Percentiles rank a stretch among this genome's conserved stretches.
These are phyloP conservation scores for Claviceps spartinae DNA, from an alignment of 2,329 filamentous ascomycete genomes.

Conservation along the genomic window DNA sequence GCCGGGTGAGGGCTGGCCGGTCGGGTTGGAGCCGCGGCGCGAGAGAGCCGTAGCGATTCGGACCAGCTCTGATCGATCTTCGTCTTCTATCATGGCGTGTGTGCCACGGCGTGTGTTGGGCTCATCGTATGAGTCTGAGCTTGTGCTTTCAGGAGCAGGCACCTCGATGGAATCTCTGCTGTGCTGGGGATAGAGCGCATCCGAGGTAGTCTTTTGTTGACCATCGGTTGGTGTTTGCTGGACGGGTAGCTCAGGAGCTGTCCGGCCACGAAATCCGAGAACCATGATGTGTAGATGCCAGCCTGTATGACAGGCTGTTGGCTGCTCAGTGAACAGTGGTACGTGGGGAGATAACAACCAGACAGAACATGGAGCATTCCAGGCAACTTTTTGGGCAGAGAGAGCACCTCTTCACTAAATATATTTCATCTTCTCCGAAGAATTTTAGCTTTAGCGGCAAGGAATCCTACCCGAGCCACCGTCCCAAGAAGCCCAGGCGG, in stretches of 20 bases:
- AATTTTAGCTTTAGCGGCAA: background rate
- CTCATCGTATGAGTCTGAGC: conserved; percentile 1
- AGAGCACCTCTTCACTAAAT: background rate
- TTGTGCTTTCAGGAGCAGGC: background rate
- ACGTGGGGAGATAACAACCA: background rate
- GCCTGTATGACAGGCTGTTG: background rate
- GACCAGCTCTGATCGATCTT: conserved; percentile 23
- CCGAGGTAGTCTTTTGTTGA: background rate
- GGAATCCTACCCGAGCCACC: background rate
- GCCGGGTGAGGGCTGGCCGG: conserved; percentile 6
- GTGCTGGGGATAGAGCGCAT: background rate
- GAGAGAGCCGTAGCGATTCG: conserved; percentile 27
- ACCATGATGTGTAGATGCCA: background rate
- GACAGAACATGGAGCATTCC: background rate
- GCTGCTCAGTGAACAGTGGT: background rate
- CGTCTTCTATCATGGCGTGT: conserved; percentile 16
- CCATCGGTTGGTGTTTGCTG: background rate
- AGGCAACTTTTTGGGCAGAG: background rate
- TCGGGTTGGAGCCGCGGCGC: conserved; percentile 17
- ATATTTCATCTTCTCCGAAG: background rate
- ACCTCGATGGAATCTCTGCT: background rate
- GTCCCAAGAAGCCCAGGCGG: background rate
- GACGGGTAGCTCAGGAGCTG: background rate
- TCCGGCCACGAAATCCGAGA: background rate
- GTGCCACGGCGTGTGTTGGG: conserved; percentile 5